Evolutionary conservation across 331 rosid genomes (phyloP), one percentile per base, ranked within the genome.

Genomic region (Stylosanthes scabra): DNA sequence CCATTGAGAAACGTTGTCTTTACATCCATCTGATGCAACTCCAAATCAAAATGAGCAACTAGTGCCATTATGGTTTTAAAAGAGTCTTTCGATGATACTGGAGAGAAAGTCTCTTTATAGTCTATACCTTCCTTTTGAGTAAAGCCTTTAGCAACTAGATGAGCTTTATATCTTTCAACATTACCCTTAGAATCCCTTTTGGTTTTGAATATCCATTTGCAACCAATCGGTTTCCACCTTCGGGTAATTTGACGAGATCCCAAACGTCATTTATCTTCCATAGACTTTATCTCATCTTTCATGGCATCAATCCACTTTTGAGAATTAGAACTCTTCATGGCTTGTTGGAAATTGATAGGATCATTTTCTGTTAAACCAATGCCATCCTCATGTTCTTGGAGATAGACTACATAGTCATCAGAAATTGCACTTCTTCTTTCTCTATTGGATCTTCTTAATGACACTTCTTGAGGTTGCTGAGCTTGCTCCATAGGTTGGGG

Each of bases 201-300:
- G 59, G 59, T 55, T 15, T 55, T 55, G 20, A 55, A 55, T 55
- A 57, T 57, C 29, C 31, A 55, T 55, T 55, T 55, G 11, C 31
- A 55, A 20, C 61, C 37, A 56, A 2, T 15, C 5, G 13, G 12
- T 5, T 56, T 56, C 34, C 8, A 56, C 1, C 37, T 15, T 15
- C 2, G 0, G 13, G 11, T 6, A 56, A 56, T 16, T 11, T 0
- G 12, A 56, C 61, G 8, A 56, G 13, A 6, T 57, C 4, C 39
- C 10, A 57, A 57, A 25, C 13, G 7, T 9, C 13, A 9, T 57
- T n/a, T 57, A 1, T 39, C 42, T 39, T 39, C 3, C 42, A 39
- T 39, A 7, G 42, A 39, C 42, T 39, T 39, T 0, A 39, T 39
- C 42, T 39, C 42, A 4, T 39, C 42, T 4, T 7, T 39, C 42